Evolutionary conservation across 768 basidiomycete genomes (phyloP).

Genomic region (Leccinum uliginosum): DNA sequence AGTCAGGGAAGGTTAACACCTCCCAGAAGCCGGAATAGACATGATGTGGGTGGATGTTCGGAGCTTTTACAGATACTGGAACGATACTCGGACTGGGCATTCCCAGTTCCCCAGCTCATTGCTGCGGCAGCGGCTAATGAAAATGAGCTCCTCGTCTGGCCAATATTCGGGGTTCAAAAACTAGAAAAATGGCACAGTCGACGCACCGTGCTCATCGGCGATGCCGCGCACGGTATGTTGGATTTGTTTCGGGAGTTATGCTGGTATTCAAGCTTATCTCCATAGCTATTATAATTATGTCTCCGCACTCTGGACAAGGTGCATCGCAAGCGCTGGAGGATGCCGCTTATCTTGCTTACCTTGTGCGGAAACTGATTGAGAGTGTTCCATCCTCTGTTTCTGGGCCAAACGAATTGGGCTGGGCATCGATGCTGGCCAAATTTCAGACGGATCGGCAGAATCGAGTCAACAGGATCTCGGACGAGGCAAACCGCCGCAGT

Average conservation of each 20-base stretch:
- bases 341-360: conserved; percentile 27
- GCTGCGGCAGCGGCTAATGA: conserved; percentile 15
- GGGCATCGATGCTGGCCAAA: conserved; percentile 17
- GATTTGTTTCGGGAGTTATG: not conserved
- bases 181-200: conserved; percentile 23
- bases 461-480: conserved; percentile 25
- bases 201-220: conserved; percentile 26
- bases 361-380: conserved; percentile 17
- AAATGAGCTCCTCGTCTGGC: conserved; percentile 23
- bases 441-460: conserved; percentile 24
- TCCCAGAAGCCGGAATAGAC: conserved; percentile 29
- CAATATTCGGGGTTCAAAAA: conserved; percentile 22
- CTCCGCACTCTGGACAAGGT: conserved; percentile 30
- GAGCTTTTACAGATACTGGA: conserved; percentile 11
- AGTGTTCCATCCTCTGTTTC: not conserved
- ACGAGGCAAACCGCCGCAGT: conserved; percentile 25
- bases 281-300: conserved; percentile 29
- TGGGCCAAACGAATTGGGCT: conserved; percentile 1
- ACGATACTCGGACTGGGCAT: conserved; percentile 27
- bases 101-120: conserved; percentile 26
- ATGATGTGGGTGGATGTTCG: not conserved
- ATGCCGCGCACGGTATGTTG: conserved; percentile 29
- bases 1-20: conserved; percentile 38
- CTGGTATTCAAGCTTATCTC: not conserved
- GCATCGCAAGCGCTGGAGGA: conserved; percentile 30